Percentiles rank a stretch among this genome's conserved stretches.
phyloP scores from a whole-genome alignment of 768 basidiomycete genomes.

The Phlebiopsis flavidoalba region DNA sequence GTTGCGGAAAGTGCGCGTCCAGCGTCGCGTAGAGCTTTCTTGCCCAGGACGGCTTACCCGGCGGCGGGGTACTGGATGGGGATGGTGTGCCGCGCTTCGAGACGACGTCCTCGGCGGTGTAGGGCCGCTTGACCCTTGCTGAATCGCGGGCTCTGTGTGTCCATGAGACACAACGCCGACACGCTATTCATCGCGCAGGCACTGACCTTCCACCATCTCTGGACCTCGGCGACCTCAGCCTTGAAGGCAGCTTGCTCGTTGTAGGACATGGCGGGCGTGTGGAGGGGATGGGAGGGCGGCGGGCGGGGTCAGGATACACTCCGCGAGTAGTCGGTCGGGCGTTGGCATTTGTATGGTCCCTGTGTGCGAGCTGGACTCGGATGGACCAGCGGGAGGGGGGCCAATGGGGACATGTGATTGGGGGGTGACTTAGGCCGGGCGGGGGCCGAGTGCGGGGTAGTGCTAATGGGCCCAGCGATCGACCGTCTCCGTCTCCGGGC shows the following conservation, averaged over 20 bases:
- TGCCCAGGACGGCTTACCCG: constrained; percentile 66
- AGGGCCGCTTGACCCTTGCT: constrained; percentile 83
- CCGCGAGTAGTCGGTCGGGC: constrained; percentile 1
- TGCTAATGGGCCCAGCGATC: neutral
- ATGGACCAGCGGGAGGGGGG: neutral
- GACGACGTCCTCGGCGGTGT: constrained; percentile 90
- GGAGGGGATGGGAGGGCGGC: neutral
- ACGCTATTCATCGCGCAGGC: neutral
- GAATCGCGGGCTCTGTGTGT: constrained; percentile 75
- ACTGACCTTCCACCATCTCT: constrained; percentile 89
- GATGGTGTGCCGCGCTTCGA: constrained; percentile 90
- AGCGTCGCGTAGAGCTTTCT: constrained; percentile 83
- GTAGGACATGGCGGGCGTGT: constrained; percentile 40
- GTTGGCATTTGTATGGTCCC: constrained; percentile 2
- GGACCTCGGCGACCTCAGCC: constrained; percentile 78
- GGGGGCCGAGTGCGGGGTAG: constrained; percentile 8
- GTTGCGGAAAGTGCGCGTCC: constrained; percentile 65
- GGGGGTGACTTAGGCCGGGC: neutral
- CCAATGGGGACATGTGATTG: constrained; percentile 6
- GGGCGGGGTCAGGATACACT: neutral
- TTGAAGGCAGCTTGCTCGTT: constrained; percentile 66
- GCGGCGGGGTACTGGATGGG: constrained; percentile 84
- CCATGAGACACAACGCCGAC: neutral
- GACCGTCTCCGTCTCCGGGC: neutral
- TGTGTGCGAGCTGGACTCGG: neutral